A percentile compares a stretch with the other conserved stretches of the same genome.
Evolutionary conservation across 1,284 basidiomycete genomes (phyloP).

Genomic region (Trametes hirsuta): DNA sequence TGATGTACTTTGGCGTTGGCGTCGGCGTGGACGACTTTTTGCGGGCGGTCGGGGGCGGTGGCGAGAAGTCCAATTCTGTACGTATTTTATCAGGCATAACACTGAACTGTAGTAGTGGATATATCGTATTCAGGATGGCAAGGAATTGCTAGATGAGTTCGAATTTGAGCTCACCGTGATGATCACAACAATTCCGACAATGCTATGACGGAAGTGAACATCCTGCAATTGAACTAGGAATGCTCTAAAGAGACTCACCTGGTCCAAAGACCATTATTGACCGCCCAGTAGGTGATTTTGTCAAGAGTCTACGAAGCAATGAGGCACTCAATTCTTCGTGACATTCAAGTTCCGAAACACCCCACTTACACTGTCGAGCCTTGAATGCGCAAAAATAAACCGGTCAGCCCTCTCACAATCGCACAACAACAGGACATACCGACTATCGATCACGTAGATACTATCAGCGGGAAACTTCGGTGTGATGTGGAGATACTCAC

Average conservation of each 20-base stretch:
- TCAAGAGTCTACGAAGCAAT: slow-evolving; percentile 11
- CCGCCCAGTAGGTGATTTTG: slow-evolving; percentile 24
- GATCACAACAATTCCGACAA: slow-evolving; percentile 21
- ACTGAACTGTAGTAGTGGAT: slow-evolving; percentile 10
- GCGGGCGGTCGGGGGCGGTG: slow-evolving; percentile 48
- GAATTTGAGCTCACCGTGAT: slow-evolving; percentile 10
- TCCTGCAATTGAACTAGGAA: not conserved
- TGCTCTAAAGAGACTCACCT: slow-evolving; percentile 1
- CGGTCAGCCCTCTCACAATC: not conserved
- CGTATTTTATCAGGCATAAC: slow-evolving; percentile 40
- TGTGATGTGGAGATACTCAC: not conserved
- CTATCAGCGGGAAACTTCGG: too few relatives aligned
- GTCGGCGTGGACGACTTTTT: slow-evolving; percentile 85
- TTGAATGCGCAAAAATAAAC: not conserved
- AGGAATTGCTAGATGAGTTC: not conserved
- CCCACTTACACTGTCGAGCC: slow-evolving; percentile 13
- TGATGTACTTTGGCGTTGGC: slow-evolving; percentile 96
- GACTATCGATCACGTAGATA: too few relatives aligned
- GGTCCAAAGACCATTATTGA: slow-evolving; percentile 24
- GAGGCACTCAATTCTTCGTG: not conserved
- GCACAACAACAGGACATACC: not conserved
- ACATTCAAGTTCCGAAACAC: not conserved
- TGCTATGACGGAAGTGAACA: not conserved
- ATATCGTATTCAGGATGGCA: not conserved
- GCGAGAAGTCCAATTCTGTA: slow-evolving; percentile 27